A percentile compares a stretch with the other conserved stretches of the same genome.
Conservation (phyloP, 2,329 filamentous ascomycete species). For the Trichoderma cornu-damae region DNA sequence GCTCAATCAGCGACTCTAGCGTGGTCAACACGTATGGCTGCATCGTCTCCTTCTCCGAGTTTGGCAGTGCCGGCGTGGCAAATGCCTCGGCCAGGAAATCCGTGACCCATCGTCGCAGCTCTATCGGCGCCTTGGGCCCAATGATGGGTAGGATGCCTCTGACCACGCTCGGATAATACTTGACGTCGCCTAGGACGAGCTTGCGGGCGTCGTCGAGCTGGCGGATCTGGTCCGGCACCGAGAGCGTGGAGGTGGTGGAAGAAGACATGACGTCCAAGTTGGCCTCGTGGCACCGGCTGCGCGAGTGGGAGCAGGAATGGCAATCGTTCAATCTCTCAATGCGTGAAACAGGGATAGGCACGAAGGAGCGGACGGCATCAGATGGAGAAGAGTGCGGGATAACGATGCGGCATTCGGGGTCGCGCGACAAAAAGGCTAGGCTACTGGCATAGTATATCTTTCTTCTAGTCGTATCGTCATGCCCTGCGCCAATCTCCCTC, state of each 20-base stretch:
- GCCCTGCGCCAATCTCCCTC: conserved; percentile 24
- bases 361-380: conserved; percentile 11
- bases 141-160: conserved; percentile 91
- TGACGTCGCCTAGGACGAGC: conserved; percentile 79
- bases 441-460: conserved; percentile 22
- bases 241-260: conserved; percentile 52
- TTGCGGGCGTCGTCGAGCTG: conserved; percentile 88
- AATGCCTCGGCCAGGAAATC: conserved; percentile 96
- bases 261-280: conserved; percentile 17
- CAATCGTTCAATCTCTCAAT: not conserved
- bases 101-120: conserved; percentile 90
- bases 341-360: not conserved
- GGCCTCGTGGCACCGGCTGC: conserved; percentile 1
- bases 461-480: conserved; percentile 25
- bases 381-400: conserved; percentile 10
- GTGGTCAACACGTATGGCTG: conserved; percentile 73
- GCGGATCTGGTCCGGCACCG: conserved; percentile 69
- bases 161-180: conserved; percentile 87
- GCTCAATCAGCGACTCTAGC: conserved; percentile 63
- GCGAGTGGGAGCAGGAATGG: not conserved
- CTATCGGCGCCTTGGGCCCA: conserved; percentile 65
- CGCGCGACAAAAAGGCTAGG: conserved; percentile 31
- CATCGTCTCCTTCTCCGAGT: conserved; percentile 74
- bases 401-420: conserved; percentile 21
- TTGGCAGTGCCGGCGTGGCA: conserved; percentile 76